These are phyloP conservation scores for Trichosanthes cucumerina DNA, from an alignment of 306 rosid genomes.

Conservation along the genomic window DNA sequence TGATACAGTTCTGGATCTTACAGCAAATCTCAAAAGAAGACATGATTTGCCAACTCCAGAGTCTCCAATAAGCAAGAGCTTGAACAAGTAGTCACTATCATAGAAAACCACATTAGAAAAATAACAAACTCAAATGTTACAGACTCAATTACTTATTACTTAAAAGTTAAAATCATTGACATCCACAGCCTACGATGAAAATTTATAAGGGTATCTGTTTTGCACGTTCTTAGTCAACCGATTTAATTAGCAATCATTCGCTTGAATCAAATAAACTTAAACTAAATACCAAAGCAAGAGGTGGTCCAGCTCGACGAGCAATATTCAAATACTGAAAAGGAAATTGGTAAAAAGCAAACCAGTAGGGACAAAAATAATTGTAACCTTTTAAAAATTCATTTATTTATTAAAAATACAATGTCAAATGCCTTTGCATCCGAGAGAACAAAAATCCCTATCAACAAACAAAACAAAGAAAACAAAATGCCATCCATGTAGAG, in stretches of 20 bases:
- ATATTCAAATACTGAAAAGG: background rate
- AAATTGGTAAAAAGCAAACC: background rate
- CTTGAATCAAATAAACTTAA: background rate
- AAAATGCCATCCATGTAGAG: background rate
- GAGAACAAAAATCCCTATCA: background rate
- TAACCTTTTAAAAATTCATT: background rate
- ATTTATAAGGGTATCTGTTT: background rate
- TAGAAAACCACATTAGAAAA: background rate
- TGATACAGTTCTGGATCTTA: constrained; percentile 14
- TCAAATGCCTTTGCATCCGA: background rate
- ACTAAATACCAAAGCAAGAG: background rate
- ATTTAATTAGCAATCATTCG: background rate
- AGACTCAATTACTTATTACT: background rate
- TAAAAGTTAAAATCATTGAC: background rate
- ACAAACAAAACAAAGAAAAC: background rate
- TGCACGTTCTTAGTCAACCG: background rate
- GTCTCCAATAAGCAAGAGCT: constrained; percentile 46
- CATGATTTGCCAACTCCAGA: constrained; percentile 49
- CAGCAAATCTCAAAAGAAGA: constrained; percentile 47
- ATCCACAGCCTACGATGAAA: background rate
- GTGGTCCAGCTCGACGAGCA: background rate
- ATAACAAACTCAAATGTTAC: background rate
- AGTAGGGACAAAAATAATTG: background rate
- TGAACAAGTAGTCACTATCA: constrained; percentile 47
- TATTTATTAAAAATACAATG: background rate